Percentiles rank a stretch among this genome's conserved stretches.
phyloP scores from a whole-genome alignment of 169 alveolate species.

The Plasmodium blacklocki region DNA sequence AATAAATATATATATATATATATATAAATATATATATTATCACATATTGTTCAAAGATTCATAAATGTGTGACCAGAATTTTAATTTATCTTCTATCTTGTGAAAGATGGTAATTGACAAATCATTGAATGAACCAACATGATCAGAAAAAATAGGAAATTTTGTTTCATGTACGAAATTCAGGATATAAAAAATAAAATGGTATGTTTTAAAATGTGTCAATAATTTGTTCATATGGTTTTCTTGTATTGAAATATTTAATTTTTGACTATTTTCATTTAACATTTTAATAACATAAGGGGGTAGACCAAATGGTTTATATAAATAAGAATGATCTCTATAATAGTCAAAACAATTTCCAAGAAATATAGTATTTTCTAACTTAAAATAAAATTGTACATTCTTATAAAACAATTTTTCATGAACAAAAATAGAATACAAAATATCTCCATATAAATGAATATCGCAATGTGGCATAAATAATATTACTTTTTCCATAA shows the following conservation, averaged over 20 bases:
- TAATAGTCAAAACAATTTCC: conserved; percentile 61
- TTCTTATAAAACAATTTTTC: conserved; percentile 33
- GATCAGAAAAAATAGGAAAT: conserved; percentile 52
- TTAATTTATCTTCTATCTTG: conserved; percentile 12
- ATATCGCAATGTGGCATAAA: conserved; percentile 74
- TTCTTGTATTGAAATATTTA: background rate
- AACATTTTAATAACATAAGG: conserved; percentile 17
- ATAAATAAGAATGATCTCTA: conserved; percentile 21
- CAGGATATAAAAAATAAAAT: conserved; percentile 43
- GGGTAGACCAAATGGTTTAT: conserved; percentile 62
- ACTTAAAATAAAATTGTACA: conserved; percentile 20
- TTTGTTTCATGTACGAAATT: conserved; percentile 25
- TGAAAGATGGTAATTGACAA: conserved; percentile 23
- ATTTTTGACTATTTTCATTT: background rate
- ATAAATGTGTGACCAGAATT: conserved; percentile 24
- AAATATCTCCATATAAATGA: conserved; percentile 44
- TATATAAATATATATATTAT: background rate
- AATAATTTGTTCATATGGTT: background rate
- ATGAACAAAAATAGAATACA: conserved; percentile 23
- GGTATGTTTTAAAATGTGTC: conserved; percentile 21
- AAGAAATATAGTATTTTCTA: conserved; percentile 33
- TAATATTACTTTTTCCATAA: conserved; percentile 8
- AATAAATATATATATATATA: conserved; percentile 8
- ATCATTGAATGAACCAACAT: conserved; percentile 32
- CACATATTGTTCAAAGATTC: background rate